phyloP scores from a whole-genome alignment of 2,329 filamentous ascomycete genomes.

The Penicillium fuscoglaucum region DNA sequence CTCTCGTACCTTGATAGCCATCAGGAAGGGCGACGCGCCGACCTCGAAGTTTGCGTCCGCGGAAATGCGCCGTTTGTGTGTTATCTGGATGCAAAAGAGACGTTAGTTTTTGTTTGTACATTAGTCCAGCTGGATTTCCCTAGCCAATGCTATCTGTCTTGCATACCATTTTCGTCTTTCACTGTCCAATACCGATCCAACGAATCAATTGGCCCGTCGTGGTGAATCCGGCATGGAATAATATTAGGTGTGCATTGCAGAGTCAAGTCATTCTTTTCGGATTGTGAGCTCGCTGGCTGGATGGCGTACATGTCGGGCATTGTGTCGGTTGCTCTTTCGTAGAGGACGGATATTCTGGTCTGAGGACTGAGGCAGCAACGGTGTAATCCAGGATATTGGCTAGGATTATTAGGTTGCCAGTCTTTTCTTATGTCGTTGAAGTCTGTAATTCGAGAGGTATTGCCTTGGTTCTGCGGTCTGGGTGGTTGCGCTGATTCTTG shows the following conservation, averaged over 20 bases:
- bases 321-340: background rate
- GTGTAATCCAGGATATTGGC: background rate
- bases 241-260: conserved; percentile 64
- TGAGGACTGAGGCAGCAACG: background rate
- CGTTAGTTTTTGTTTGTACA: background rate
- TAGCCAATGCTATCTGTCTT: background rate
- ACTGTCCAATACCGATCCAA: conserved; percentile 67
- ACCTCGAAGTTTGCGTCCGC: conserved; percentile 76
- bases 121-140: background rate
- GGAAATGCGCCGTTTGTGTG: conserved; percentile 65
- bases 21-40: conserved; percentile 65
- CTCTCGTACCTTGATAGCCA: conserved; percentile 60
- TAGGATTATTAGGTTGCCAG: no score
- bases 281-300: conserved; percentile 27
- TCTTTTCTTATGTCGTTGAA: background rate
- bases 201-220: conserved; percentile 69
- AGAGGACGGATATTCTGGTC: background rate
- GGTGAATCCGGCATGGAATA: conserved; percentile 76
- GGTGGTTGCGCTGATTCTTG: conserved; percentile 1
- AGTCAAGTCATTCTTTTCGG: conserved; percentile 20
- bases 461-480: background rate
- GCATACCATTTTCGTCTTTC: conserved; percentile 45
- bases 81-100: conserved; percentile 17
- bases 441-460: background rate
- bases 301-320: conserved; percentile 40